phyloP scores from a whole-genome alignment of 2,329 filamentous ascomycete species.

The Fusarium multiceps region DNA sequence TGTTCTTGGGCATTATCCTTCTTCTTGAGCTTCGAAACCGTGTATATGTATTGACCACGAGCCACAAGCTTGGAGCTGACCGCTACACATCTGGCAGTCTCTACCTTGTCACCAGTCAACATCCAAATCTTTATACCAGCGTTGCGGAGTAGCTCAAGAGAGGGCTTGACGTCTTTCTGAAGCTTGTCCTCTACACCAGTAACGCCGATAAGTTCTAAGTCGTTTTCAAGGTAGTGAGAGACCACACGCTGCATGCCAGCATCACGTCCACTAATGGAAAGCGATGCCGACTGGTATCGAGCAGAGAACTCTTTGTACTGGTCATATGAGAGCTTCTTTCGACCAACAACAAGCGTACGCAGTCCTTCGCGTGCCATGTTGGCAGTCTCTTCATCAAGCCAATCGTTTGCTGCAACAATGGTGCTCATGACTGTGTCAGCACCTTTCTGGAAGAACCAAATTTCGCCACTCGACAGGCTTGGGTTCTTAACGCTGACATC shows the following conservation, averaged over 20 bases:
- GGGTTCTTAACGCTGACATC: slow-evolving; percentile 60
- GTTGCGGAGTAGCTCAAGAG: slow-evolving; percentile 92
- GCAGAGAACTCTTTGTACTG: slow-evolving; percentile 85
- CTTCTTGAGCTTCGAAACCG: slow-evolving; percentile 84
- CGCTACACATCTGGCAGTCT: slow-evolving; percentile 95
- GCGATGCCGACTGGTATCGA: slow-evolving; percentile 80
- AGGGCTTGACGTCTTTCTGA: slow-evolving; percentile 94
- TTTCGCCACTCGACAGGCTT: slow-evolving; percentile 73
- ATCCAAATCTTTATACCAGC: slow-evolving; percentile 99
- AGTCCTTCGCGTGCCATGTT: slow-evolving; percentile 99
- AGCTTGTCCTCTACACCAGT: slow-evolving; percentile 98
- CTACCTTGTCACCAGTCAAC: slow-evolving; percentile 98
- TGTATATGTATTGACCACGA: slow-evolving; percentile 95
- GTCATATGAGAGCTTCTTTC: slow-evolving; percentile 81
- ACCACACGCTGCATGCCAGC: slow-evolving; percentile 83
- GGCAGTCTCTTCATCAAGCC: slow-evolving; percentile 98
- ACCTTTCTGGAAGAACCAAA: slow-evolving; percentile 99
- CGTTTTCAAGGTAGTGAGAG: slow-evolving; percentile 82
- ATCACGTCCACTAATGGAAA: slow-evolving; percentile 84
- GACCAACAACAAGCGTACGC: slow-evolving; percentile 92
- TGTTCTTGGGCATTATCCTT: slow-evolving; percentile 89
- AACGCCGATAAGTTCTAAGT: slow-evolving; percentile 93
- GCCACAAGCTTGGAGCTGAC: slow-evolving; percentile 94
- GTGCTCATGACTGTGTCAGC: slow-evolving; percentile 98
- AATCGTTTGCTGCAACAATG: slow-evolving; percentile 96